Evolutionary conservation across 2,329 filamentous ascomycete species (phyloP).

Genomic region (Calycina herbarum): DNA sequence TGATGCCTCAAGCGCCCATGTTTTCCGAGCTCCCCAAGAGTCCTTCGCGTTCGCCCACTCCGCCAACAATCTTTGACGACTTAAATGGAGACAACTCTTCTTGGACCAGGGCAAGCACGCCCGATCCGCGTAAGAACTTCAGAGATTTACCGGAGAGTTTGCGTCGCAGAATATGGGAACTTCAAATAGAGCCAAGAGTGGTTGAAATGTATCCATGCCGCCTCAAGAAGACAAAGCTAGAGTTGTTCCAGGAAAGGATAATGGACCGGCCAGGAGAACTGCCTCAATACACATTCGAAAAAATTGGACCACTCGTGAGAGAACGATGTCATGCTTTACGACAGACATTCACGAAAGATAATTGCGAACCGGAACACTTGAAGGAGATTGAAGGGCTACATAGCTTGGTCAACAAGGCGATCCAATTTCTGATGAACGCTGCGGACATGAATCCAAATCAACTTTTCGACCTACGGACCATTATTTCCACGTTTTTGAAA

Average conservation of each 20-base stretch:
- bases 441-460: background rate
- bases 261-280: background rate
- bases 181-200: background rate
- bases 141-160: background rate
- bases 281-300: background rate
- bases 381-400: background rate
- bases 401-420: background rate
- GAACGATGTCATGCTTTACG: background rate
- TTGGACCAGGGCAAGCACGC: background rate
- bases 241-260: background rate
- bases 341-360: background rate
- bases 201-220: background rate
- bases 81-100: background rate
- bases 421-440: background rate
- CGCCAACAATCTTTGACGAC: background rate
- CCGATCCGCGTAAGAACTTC: background rate
- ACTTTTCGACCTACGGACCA: background rate
- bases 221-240: background rate
- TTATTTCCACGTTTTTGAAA: background rate
- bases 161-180: background rate
- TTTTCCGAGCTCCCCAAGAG: background rate
- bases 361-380: background rate
- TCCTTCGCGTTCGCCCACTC: background rate
- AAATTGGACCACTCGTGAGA: background rate
- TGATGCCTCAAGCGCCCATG: background rate